A percentile compares a stretch with the other conserved stretches of the same genome.
phyloP scores from a whole-genome alignment of 768 basidiomycete species.

The Mycena galericulata region DNA sequence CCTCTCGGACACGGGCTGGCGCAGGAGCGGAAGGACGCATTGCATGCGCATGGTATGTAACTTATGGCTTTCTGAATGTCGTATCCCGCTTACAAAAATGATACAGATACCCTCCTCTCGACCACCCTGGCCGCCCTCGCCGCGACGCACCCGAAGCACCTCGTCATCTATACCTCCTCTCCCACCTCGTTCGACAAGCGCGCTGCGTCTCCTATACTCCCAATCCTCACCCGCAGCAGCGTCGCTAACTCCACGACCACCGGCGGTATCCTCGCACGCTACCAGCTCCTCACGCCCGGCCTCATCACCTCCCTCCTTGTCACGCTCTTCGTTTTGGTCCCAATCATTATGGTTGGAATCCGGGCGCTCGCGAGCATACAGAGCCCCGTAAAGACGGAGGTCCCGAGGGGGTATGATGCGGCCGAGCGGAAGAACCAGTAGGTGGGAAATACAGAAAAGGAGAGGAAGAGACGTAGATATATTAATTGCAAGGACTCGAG shows the following conservation, averaged over 20 bases:
- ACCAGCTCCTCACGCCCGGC: slow-evolving; percentile 83
- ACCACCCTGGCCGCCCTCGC: slow-evolving; percentile 63
- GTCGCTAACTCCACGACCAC: slow-evolving; percentile 36
- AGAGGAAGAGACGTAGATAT: not conserved
- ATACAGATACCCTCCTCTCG: slow-evolving; percentile 58
- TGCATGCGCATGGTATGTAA: slow-evolving; percentile 68
- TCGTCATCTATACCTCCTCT: slow-evolving; percentile 72
- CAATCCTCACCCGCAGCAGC: slow-evolving; percentile 48
- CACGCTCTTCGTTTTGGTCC: slow-evolving; percentile 74
- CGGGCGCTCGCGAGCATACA: slow-evolving; percentile 80
- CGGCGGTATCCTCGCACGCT: slow-evolving; percentile 76
- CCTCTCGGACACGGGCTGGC: slow-evolving; percentile 53
- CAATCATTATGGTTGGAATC: slow-evolving; percentile 73
- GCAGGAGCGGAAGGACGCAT: slow-evolving; percentile 57
- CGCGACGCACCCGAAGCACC: slow-evolving; percentile 65
- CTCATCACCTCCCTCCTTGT: slow-evolving; percentile 77
- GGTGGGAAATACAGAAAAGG: slow-evolving; percentile 7
- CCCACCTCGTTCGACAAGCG: slow-evolving; percentile 53
- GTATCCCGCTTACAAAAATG: slow-evolving; percentile 7
- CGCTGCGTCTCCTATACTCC: slow-evolving; percentile 28
- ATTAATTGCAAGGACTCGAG: no score
- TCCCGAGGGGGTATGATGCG: slow-evolving; percentile 74
- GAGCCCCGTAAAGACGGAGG: slow-evolving; percentile 71
- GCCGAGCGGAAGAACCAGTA: slow-evolving; percentile 84
- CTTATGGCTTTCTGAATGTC: not conserved